These are phyloP conservation scores for Persicaria tinctoria DNA, from an alignment of 148 eudicot genomes.

Conservation along the genomic window DNA sequence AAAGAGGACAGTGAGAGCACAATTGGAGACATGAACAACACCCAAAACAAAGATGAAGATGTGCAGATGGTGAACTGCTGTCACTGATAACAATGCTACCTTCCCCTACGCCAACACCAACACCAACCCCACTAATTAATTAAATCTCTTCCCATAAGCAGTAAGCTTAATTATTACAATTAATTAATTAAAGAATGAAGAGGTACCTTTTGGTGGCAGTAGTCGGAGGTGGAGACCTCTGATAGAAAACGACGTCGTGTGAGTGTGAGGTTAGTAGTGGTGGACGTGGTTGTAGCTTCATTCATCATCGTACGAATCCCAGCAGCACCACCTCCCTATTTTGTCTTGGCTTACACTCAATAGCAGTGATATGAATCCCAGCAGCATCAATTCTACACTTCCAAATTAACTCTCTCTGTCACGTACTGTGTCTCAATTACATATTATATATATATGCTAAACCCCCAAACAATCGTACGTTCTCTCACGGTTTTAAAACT, in stretches of 20 bases:
- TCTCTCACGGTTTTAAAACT: too few species aligned
- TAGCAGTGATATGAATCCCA: constrained; percentile 53
- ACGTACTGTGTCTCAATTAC: not conserved
- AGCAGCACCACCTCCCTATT: constrained; percentile 35
- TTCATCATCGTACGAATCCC: too few species aligned
- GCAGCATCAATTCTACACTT: constrained; percentile 51
- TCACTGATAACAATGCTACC: constrained; percentile 48
- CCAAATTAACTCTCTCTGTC: not conserved
- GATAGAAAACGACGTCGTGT: constrained; percentile 32
- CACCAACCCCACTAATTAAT: not conserved
- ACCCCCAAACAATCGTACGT: too few species aligned
- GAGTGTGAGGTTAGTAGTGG: not conserved
- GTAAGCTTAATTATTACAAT: too few species aligned
- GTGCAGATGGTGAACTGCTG: constrained; percentile 72
- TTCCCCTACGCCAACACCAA: constrained; percentile 30
- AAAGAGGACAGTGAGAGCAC: constrained; percentile 54
- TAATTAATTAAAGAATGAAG: too few species aligned
- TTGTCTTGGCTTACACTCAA: constrained; percentile 42
- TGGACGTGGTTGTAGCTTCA: constrained; percentile 6
- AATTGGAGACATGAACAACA: constrained; percentile 52
- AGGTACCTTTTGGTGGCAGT: constrained; percentile 28
- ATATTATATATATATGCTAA: not conserved
- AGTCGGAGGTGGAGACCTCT: constrained; percentile 13
- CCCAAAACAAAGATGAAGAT: constrained; percentile 79
- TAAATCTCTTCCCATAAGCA: too few species aligned